Evolutionary conservation across 371 early-diverging fungal species (phyloP).

Genomic region (Mortierella sp.): DNA sequence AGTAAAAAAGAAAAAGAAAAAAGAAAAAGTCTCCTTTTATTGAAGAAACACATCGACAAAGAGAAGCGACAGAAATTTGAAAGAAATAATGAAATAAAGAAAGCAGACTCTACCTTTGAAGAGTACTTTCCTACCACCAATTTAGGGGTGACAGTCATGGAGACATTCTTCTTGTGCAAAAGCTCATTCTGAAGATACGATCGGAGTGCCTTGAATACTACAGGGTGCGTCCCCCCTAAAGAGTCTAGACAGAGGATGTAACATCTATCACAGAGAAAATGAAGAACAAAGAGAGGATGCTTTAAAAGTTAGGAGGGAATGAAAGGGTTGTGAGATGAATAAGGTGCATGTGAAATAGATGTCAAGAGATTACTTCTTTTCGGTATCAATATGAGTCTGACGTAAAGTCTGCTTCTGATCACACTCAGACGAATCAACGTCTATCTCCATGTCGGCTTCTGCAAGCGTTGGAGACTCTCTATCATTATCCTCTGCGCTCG

Average conservation of each 20-base stretch:
- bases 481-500: not conserved
- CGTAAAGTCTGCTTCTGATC: not conserved
- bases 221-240: constrained; percentile 57
- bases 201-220: constrained; percentile 53
- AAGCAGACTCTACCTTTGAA: constrained; percentile 47
- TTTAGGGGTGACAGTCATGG: constrained; percentile 23
- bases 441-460: not conserved
- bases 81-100: too few relatives aligned
- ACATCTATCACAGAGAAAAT: constrained; percentile 20
- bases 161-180: constrained; percentile 32
- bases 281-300: too few relatives aligned
- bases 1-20: not conserved
- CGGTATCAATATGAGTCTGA: constrained; percentile 4
- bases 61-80: too few relatives aligned
- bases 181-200: constrained; percentile 55
- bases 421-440: not conserved
- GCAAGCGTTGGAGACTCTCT: not conserved
- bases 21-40: not conserved
- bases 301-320: too few relatives aligned
- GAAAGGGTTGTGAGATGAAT: too few relatives aligned
- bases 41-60: too few relatives aligned
- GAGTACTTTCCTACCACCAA: constrained; percentile 51
- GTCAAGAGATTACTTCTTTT: constrained; percentile 19
- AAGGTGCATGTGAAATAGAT: too few relatives aligned
- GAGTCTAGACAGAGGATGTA: constrained; percentile 66